These are phyloP conservation scores for Abeoforma whisleri DNA, from an alignment of 78 protist genomes.

Conservation along the genomic window DNA sequence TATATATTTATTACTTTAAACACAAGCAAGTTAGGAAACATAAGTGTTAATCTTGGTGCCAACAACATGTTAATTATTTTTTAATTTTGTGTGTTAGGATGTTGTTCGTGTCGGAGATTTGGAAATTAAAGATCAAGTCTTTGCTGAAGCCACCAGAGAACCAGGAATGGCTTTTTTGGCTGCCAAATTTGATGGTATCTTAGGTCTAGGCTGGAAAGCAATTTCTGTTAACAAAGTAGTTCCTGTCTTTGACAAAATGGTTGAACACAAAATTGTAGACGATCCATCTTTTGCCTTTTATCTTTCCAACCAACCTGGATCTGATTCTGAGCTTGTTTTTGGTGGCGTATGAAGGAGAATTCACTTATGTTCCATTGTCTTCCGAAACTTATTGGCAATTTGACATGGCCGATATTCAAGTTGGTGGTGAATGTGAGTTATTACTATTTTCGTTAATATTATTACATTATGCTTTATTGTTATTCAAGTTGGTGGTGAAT, in stretches of 20 bases:
- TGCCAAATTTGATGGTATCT: constrained; percentile 79
- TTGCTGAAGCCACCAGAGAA: constrained; percentile 83
- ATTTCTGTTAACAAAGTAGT: constrained; percentile 77
- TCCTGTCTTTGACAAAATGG: constrained; percentile 70
- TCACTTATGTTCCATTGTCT: constrained; percentile 55
- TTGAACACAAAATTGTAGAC: constrained; percentile 56
- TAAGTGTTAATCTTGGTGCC: neutral
- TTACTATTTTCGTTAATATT: too few relatives aligned
- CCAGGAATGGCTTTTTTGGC: constrained; percentile 81
- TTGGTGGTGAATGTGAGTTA: neutral
- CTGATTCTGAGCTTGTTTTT: constrained; percentile 76
- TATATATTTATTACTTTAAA: neutral
- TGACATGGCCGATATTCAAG: constrained; percentile 1
- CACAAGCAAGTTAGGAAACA: neutral
- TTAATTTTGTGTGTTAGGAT: constrained; percentile 64
- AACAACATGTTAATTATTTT: constrained; percentile 49
- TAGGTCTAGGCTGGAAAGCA: constrained; percentile 79
- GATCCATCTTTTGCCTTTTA: constrained; percentile 71
- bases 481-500: neutral
- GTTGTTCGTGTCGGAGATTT: constrained; percentile 67
- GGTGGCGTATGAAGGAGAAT: constrained; percentile 72
- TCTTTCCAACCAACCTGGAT: constrained; percentile 56
- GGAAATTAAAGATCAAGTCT: constrained; percentile 51
- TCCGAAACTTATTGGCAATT: constrained; percentile 61
- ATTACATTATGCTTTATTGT: too few relatives aligned